Evolutionary conservation across 345 rosid genomes (phyloP), one percentile per base, ranked within the genome.

Genomic region (Laguncularia racemosa): DNA sequence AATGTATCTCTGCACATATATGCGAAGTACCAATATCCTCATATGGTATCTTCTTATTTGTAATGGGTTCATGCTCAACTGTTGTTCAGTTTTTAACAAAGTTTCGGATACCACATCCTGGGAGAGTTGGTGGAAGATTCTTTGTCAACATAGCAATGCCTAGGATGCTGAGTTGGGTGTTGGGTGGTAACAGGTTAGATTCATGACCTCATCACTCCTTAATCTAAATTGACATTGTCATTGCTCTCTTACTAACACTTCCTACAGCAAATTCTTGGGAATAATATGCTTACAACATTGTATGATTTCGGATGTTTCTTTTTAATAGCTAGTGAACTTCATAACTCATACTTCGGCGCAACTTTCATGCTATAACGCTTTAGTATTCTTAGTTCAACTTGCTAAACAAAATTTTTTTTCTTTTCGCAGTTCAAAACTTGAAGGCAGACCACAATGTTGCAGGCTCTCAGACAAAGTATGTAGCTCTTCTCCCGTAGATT

Each of bases 181-280:
- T 93, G 59, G 95, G 95, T 40, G 97, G 95, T 46, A 87, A 89
- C 77, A 93, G 97, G 97, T 89, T 57, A 65, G 79, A 44, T 67
- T 67, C 40, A 40, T 21, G 15, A 20, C 38, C 56, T 18, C 38
- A 38, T 59, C 46, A 44, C 52, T 45, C 47, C 28, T 50, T 16
- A 48, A 13, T 63, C 14, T 8, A 46, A 62, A 18, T 40, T 52
- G n/a, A 19, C 53, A 21, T 20, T 46, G 19, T 20, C 33, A 14
- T 33, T 26, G 28, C 40, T 33, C 40, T 33, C 11, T 1, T 7
- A 10, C 4, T 33, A 33, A 33, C 40, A 33, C 4, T 33, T 33
- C 40, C 40, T 4, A 33, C 40, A 33, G 40, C 7, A 33, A 33
- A 33, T 33, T 33, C 11, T 33, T 33, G 40, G 40, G 40, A 33